Percentiles rank a stretch among this genome's conserved stretches.
Evolutionary conservation across 1,139 yeast genomes (phyloP).

Genomic region (Suhomyces terraborum): DNA sequence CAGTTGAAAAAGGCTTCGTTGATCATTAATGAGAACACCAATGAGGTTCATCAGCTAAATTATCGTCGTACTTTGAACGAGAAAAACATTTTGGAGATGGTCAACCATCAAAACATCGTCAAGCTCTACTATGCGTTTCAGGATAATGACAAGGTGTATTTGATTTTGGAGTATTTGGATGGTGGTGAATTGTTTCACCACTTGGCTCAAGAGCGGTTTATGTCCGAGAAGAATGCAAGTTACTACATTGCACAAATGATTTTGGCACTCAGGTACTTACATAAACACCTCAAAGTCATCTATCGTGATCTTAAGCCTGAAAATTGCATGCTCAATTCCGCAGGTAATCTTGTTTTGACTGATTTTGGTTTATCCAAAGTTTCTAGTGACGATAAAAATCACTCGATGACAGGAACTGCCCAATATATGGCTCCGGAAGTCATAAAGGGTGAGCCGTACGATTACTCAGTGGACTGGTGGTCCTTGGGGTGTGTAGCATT

Average conservation of each 20-base stretch:
- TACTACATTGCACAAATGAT: constrained; percentile 87
- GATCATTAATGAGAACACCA: constrained; percentile 39
- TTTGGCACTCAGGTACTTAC: constrained; percentile 78
- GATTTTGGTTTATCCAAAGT: constrained; percentile 92
- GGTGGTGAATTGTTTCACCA: constrained; percentile 95
- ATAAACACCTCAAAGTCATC: constrained; percentile 71
- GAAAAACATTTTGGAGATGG: constrained; percentile 44
- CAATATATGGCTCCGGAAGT: constrained; percentile 98
- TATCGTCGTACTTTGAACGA: constrained; percentile 46
- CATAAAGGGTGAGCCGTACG: constrained; percentile 80
- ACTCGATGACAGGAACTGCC: constrained; percentile 88
- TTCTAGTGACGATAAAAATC: constrained; percentile 48
- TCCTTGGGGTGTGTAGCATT: constrained; percentile 87
- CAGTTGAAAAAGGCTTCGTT: constrained; percentile 44
- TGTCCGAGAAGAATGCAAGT: constrained; percentile 75
- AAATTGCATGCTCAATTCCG: constrained; percentile 78
- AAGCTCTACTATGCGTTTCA: constrained; percentile 88
- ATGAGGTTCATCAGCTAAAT: constrained; percentile 39
- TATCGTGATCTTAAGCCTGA: constrained; percentile 94
- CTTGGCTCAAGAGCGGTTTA: constrained; percentile 46
- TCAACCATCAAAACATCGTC: constrained; percentile 83
- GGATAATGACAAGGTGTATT: constrained; percentile 75
- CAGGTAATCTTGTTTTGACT: constrained; percentile 82
- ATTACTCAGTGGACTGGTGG: constrained; percentile 95
- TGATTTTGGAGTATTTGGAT: constrained; percentile 82